Base-by-base conservation (phyloP, 148 eudicot species). In the Silene latifolia region DNA sequence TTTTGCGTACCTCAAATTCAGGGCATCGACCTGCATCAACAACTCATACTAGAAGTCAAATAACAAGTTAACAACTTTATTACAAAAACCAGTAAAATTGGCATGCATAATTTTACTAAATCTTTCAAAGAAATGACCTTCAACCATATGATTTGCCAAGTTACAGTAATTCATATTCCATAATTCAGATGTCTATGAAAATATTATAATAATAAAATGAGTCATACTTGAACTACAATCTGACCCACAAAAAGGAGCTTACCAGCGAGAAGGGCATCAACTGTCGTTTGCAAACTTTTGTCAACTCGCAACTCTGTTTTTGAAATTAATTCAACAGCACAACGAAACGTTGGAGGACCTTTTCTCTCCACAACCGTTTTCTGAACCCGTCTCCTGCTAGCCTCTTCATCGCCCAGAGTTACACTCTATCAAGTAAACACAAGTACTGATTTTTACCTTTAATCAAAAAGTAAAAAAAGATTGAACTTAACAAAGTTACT, bases 351-450 rank as follows among this genome's bases (percentile, higher is more conserved):
- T 68, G 98, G 84, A 29, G 98, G 97, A 48, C 98, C 98, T 85
- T 86, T 90, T 76, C 98, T 90, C 85, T 94, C 98, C 74, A 83
- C 78, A 59, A 94, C 85, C 1, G 96, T 86, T 86, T 94, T 94
- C 80, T 92, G 98, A 67, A 90, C 97, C 77, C 96, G 90, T 78
- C 98, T 90, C 76, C 97, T 78, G 80, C 88, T 91, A 72, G 98
- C 98, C 86, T 92, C 98, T 87, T 94, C 98, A 83, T 94, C 98
- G 62, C 98, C 98, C 79, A 94, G 78, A 32, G 97, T 94, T 81
- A 94, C 98, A 83, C 92, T 94, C 98, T 94, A 85, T 82, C 35
- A 74, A 61, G 77, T 53, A 39, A 75, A 63, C 60, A 72, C 48
- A 66, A 71, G 47, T 63, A 56, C 14, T 32, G 51, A 4, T 14